Conservation (phyloP, 1,284 basidiomycete genomes). For the Trametes pubescens region DNA sequence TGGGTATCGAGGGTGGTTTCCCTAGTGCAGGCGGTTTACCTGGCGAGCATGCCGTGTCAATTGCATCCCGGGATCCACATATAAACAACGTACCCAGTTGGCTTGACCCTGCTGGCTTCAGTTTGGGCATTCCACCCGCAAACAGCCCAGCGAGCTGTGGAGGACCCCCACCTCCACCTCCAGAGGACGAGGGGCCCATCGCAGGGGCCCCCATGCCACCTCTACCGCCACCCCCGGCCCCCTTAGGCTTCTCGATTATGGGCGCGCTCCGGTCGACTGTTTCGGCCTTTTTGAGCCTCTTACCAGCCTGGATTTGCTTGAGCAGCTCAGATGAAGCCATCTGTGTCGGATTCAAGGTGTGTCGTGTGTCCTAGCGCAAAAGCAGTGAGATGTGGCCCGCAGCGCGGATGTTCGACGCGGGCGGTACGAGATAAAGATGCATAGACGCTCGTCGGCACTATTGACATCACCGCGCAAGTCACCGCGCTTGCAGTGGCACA, state of each 20-base stretch:
- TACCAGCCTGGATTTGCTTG: conserved; percentile 82
- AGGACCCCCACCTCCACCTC: conserved; percentile 66
- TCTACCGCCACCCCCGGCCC: conserved; percentile 50
- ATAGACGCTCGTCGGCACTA: conserved; percentile 7
- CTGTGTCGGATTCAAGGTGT: neutral
- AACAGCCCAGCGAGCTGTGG: conserved; percentile 88
- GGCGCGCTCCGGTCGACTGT: conserved; percentile 88
- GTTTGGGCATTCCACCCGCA: conserved; percentile 90
- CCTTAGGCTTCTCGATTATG: conserved; percentile 59
- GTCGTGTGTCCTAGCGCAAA: neutral
- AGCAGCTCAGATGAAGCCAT: conserved; percentile 80
- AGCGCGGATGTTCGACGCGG: conserved; percentile 3
- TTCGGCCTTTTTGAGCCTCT: conserved; percentile 78
- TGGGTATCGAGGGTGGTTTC: conserved; percentile 74
- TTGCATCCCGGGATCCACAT: conserved; percentile 3
- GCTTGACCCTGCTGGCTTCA: conserved; percentile 78
- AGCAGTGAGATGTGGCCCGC: conserved; percentile 1
- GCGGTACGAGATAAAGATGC: conserved; percentile 18
- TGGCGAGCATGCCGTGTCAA: conserved; percentile 39
- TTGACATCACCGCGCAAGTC: conserved; percentile 13
- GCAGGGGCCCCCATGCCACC: conserved; percentile 47
- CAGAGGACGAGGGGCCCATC: conserved; percentile 48
- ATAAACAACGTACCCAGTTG: conserved; percentile 58
- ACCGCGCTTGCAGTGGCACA: neutral
- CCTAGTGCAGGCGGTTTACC: conserved; percentile 70